Conservation (phyloP, 768 basidiomycete genomes). For the Suillus paluster region DNA sequence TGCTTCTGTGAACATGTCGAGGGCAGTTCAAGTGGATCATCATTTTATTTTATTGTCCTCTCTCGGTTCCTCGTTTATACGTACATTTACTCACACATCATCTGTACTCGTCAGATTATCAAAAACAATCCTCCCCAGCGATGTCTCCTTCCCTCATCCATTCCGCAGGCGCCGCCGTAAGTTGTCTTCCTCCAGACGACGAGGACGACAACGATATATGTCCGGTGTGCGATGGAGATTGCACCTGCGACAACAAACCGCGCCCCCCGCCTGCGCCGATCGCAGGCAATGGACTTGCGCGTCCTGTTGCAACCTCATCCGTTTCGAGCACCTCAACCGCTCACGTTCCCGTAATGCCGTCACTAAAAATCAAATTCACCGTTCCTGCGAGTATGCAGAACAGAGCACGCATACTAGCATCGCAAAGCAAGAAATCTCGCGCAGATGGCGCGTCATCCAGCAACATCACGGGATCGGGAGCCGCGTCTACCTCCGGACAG, state of each 20-base stretch:
- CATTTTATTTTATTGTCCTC: slow-evolving; percentile 29
- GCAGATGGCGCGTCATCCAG: slow-evolving; percentile 37
- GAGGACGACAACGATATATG: slow-evolving; percentile 89
- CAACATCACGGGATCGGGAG: slow-evolving; percentile 37
- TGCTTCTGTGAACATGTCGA: slow-evolving; percentile 28
- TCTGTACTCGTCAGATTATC: slow-evolving; percentile 35
- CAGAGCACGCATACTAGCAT: slow-evolving; percentile 39
- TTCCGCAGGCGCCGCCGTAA: slow-evolving; percentile 59
- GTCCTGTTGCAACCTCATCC: slow-evolving; percentile 43
- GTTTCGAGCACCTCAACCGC: slow-evolving; percentile 40
- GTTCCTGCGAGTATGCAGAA: slow-evolving; percentile 60
- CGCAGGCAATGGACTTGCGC: slow-evolving; percentile 38
- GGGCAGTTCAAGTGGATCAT: slow-evolving; percentile 22
- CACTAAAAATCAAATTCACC: slow-evolving; percentile 76
- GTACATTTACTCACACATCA: slow-evolving; percentile 23
- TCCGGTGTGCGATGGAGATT: slow-evolving; percentile 89
- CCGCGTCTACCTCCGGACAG: slow-evolving; percentile 16
- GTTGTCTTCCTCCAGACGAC: slow-evolving; percentile 46
- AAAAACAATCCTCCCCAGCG: slow-evolving; percentile 58
- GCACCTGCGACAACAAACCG: slow-evolving; percentile 69
- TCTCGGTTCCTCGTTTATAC: slow-evolving; percentile 15
- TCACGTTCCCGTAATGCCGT: slow-evolving; percentile 31
- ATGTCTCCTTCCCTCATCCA: slow-evolving; percentile 73
- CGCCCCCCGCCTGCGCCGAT: slow-evolving; percentile 36
- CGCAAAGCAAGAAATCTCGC: slow-evolving; percentile 34